Base-by-base conservation (phyloP, 73 alveolate genomes). In the Tetrahymena thermophila region DNA sequence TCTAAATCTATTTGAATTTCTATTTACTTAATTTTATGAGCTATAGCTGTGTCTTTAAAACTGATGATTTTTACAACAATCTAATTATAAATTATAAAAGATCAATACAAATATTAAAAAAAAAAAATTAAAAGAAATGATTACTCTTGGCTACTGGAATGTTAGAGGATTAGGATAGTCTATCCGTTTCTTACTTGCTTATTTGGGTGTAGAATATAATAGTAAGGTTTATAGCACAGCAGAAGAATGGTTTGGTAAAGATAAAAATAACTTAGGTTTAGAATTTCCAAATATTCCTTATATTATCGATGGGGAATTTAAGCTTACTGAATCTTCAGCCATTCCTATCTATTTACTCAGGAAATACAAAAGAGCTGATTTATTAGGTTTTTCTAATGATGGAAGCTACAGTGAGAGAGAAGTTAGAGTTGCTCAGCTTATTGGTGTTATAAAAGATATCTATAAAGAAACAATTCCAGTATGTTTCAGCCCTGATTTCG, bases 201-300 rank as follows among this genome's bases (percentile, higher is more conserved):
- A 85, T 25, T 40, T 85, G 35, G 94, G 94, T 23, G 57, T 85
- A 10, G 94, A 85, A 37, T 85, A 85, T 28, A 40, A 16, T 5
- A 40, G 31, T 50, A 85, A 85, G 94, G 5, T 85, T 34, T 85
- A 85, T 23, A 23, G 28, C 14, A 28, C 71, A 9, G 28, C 71
- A 14, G 57, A 85, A 85, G 94, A 85, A 85, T 85, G 94, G 94
- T 85, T 58, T 31, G 85, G 85, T 43, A 55, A 85, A 16, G 97
- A 85, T 5, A 95, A 95, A 34, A 9, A 40, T 43, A n/a, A 85
- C n/a, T 37, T 95, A 4, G 95, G 94, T 10, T 93, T 95, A 21
- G 97, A 95, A 10, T 85, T 89, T 94, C 97, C 97, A 9, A 93
- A 95, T 44, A 93, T 95, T 35, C 97, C 97, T 10, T 95, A 95